phyloP scores from a whole-genome alignment of 179 eudicot species.

The Pouteria campechiana region DNA sequence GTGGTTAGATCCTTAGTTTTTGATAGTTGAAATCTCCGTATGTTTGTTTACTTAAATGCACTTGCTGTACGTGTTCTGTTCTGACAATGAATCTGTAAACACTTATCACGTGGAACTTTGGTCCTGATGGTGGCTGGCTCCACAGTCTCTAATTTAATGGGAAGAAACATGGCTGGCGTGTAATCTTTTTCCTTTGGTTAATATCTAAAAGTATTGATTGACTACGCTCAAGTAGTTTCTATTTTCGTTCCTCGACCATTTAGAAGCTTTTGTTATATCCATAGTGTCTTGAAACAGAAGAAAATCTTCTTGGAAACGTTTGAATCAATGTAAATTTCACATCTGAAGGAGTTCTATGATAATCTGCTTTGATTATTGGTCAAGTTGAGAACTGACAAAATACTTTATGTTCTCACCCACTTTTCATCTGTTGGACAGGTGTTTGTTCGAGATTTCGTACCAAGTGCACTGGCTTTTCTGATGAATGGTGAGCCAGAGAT shows the following conservation, averaged over 20 bases:
- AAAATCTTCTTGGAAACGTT: not conserved
- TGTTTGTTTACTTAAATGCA: too few species aligned
- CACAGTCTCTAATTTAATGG: too few species aligned
- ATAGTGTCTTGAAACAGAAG: not conserved
- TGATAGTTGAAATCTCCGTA: too few species aligned
- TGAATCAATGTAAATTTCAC: not conserved
- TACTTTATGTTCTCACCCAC: not conserved
- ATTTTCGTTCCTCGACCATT: too few species aligned
- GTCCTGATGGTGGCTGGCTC: too few species aligned
- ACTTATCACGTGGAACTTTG: too few species aligned
- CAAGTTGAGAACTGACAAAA: not conserved
- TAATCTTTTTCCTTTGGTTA: not conserved
- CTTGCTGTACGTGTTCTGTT: too few species aligned
- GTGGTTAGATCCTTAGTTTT: too few species aligned
- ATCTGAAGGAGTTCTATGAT: not conserved
- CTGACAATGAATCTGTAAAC: too few species aligned
- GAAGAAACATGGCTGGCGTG: too few species aligned
- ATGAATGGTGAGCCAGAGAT: slow-evolving; percentile 98
- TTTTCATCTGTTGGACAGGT: slow-evolving; percentile 33
- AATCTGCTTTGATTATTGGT: not conserved
- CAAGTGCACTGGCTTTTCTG: slow-evolving; percentile 92
- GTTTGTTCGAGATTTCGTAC: slow-evolving; percentile 92
- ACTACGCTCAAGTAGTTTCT: too few species aligned
- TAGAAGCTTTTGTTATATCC: not conserved
- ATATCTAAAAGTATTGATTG: not conserved